These are phyloP conservation scores for Aspergillus sp. DNA, from an alignment of 2,329 filamentous ascomycete species.

Conservation along the genomic window DNA sequence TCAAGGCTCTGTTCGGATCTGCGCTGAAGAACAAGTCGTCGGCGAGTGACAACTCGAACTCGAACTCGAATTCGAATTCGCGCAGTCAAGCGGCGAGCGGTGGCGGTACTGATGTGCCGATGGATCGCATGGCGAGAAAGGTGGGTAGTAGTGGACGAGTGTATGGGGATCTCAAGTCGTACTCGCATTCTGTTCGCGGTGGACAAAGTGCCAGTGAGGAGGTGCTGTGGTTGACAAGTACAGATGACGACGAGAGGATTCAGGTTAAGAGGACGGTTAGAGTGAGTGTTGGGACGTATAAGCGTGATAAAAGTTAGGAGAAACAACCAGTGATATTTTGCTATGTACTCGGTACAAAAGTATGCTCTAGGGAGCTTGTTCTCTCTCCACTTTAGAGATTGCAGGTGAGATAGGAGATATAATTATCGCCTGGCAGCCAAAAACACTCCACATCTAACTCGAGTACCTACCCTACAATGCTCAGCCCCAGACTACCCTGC, in stretches of 20 bases:
- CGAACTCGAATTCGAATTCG: not conserved
- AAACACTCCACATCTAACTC: too few species aligned
- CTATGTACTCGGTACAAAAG: too few species aligned
- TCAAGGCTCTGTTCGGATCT: constrained; percentile 8
- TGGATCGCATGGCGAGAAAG: not conserved
- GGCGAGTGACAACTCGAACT: not conserved
- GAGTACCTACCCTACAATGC: too few species aligned
- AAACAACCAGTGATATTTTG: too few species aligned
- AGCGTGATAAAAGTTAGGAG: not conserved
- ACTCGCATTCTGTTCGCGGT: not conserved
- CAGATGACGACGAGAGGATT: not conserved
- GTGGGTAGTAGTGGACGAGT: not conserved
- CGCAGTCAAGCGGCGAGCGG: not conserved
- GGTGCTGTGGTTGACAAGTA: not conserved
- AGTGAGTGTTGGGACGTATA: not conserved
- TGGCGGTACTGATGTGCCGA: not conserved
- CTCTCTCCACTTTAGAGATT: too few species aligned
- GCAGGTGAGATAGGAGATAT: too few species aligned
- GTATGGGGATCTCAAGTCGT: not conserved
- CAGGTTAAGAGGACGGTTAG: not conserved
- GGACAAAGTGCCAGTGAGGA: constrained; percentile 7
- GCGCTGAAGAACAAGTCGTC: not conserved
- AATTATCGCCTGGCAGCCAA: too few species aligned
- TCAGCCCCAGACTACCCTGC: too few species aligned
- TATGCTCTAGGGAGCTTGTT: too few species aligned